Conservation (phyloP, 2,329 filamentous ascomycete genomes). For the Rhexocercosporidium sp. region DNA sequence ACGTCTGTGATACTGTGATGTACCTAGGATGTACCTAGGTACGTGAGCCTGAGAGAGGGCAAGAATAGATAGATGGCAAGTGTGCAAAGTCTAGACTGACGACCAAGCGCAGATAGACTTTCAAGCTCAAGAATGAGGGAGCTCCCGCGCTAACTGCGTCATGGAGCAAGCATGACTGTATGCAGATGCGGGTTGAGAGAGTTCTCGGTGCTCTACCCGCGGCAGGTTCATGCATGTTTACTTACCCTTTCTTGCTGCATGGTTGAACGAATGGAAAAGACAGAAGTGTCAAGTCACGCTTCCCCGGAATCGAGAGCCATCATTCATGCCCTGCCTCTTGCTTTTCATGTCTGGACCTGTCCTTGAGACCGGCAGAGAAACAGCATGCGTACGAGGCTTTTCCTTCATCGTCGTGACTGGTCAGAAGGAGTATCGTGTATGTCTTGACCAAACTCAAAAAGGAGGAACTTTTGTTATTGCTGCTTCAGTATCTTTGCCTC, state of each 20-base stretch:
- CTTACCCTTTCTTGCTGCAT: background rate
- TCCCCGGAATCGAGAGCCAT: background rate
- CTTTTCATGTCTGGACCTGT: background rate
- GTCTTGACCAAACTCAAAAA: slow-evolving; percentile 7
- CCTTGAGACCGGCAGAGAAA: background rate
- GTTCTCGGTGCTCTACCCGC: background rate
- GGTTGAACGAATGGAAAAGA: background rate
- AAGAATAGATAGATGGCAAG: background rate
- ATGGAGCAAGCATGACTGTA: slow-evolving; percentile 4
- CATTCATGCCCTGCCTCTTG: background rate
- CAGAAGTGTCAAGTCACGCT: background rate
- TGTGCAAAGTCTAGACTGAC: background rate
- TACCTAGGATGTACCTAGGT: too few relatives aligned
- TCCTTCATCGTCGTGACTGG: background rate
- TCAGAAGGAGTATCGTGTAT: background rate
- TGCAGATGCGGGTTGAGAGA: background rate
- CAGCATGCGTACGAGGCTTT: background rate
- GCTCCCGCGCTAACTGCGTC: background rate
- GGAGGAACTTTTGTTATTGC: background rate
- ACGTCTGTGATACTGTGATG: too few relatives aligned
- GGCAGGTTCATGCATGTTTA: slow-evolving; percentile 1
- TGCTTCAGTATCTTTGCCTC: background rate
- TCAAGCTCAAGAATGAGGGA: background rate
- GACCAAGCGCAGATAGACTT: slow-evolving; percentile 4
- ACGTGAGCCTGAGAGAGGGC: too few relatives aligned